Base-by-base conservation (phyloP, 306 rosid species). In the Cicer cuneatum region DNA sequence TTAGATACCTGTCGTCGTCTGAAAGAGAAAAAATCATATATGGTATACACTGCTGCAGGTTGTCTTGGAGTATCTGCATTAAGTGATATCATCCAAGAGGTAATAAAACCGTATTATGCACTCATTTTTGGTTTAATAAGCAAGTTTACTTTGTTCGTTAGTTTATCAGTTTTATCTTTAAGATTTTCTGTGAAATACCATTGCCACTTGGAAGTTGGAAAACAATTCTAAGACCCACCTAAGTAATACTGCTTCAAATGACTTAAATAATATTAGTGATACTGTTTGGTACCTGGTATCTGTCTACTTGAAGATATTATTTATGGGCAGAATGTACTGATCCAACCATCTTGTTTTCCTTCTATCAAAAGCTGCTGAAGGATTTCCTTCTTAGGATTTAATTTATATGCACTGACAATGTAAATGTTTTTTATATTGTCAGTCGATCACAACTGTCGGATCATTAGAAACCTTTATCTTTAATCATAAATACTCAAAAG, bases 41-140 rank as follows among this genome's bases (percentile, higher is more conserved):
- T 93, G 97, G 86, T 90, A 15, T 90, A 93, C 82, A 84, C 93
- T 21, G 98, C 97, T 83, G 89, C 87, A 5, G 96, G 92, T 29
- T 93, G 97, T 86, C 83, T 93, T 46, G 97, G 98, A 74, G 66
- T 93, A 64, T 77, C 90, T 59, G 89, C 92, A 72, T 73, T 90
- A 80, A 84, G 80, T 48, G 98, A 90, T 78, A 78, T 90, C 47
- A 14, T 93, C 83, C 85, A 79, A 73, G 98, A 93, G 96, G 98
- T 93, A 90, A 43, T 65, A 41, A 57, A 61, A 74, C 68, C 74
- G 63, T 77, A 56, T 62, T 38, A 15, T 40, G 39, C 69, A n/a
- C 39, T 33, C 39, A 8, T 11, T 58, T 43, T 57, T 8, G 19
- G 52, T 74, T 66, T 56, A 52, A n/a, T 43, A 46, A 38, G 43